Conservation (phyloP, 163 green algal genomes). For the Volvox carteri region DNA sequence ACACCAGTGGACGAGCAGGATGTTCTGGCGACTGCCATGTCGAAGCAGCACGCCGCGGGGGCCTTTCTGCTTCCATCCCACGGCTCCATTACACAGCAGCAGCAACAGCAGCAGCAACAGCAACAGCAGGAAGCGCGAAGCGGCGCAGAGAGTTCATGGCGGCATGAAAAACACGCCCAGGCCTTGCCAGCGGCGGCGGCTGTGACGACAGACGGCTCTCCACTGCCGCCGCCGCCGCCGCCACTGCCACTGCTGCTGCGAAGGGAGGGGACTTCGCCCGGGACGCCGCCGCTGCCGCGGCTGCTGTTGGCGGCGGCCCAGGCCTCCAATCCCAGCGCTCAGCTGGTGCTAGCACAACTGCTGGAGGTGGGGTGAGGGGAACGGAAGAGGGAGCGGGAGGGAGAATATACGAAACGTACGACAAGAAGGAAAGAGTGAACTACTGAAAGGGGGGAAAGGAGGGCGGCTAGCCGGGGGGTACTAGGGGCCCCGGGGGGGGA, state of each 20-base stretch:
- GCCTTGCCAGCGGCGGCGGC: not conserved
- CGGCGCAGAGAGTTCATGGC: not conserved
- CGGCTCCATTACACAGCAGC: not conserved
- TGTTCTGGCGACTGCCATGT: not conserved
- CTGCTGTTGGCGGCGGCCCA: constrained; percentile 36
- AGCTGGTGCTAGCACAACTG: constrained; percentile 45
- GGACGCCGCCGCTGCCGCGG: not conserved
- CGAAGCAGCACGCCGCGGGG: not conserved
- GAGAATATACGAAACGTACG: too few relatives aligned
- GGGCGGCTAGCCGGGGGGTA: too few relatives aligned
- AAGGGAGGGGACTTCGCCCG: not conserved
- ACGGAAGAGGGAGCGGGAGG: not conserved
- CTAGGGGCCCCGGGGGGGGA: too few relatives aligned
- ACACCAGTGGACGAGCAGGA: too few relatives aligned
- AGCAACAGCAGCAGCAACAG: not conserved
- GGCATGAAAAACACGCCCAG: too few relatives aligned
- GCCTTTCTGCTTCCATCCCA: constrained; percentile 23
- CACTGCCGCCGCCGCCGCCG: not conserved
- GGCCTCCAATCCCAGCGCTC: constrained; percentile 28
- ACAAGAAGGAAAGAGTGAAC: too few relatives aligned
- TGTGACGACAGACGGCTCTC: not conserved
- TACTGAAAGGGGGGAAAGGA: too few relatives aligned
- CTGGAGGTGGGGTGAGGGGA: constrained; percentile 10
- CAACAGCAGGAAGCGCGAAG: not conserved
- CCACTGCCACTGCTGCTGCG: not conserved